Evolutionary conservation across 768 basidiomycete species (phyloP).

Genomic region (Russula griseocarnosa): DNA sequence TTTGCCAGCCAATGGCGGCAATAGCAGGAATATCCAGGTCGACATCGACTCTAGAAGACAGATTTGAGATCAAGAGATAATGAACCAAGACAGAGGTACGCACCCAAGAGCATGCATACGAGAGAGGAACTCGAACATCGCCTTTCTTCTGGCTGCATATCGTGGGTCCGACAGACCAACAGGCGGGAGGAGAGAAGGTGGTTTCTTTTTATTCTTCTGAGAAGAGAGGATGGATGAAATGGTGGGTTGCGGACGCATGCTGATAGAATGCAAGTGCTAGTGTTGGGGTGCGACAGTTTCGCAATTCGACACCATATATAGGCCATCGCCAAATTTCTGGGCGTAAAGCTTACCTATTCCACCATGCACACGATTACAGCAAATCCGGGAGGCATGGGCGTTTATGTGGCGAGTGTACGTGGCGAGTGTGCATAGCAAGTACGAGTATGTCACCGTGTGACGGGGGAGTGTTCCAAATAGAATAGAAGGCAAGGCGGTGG

Average conservation of each 20-base stretch:
- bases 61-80: constrained; percentile 11
- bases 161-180: constrained; percentile 52
- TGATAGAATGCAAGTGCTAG: neutral
- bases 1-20: constrained; percentile 68
- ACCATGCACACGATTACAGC: neutral
- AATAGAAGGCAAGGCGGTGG: neutral
- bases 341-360: neutral
- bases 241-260: neutral
- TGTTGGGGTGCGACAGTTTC: neutral
- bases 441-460: too few species aligned
- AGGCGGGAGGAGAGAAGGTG: constrained; percentile 12
- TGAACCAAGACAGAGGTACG: constrained; percentile 19
- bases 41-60: constrained; percentile 48
- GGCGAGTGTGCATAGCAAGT: neutral
- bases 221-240: neutral
- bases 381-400: neutral
- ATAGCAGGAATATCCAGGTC: constrained; percentile 73
- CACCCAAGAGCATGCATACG: constrained; percentile 62
- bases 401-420: neutral
- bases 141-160: constrained; percentile 39
- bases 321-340: neutral
- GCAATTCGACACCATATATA: neutral
- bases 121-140: constrained; percentile 57
- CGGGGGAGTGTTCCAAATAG: neutral
- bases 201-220: neutral